Conservation (phyloP, 2,329 filamentous ascomycete species). For the Apiospora pterosperma region DNA sequence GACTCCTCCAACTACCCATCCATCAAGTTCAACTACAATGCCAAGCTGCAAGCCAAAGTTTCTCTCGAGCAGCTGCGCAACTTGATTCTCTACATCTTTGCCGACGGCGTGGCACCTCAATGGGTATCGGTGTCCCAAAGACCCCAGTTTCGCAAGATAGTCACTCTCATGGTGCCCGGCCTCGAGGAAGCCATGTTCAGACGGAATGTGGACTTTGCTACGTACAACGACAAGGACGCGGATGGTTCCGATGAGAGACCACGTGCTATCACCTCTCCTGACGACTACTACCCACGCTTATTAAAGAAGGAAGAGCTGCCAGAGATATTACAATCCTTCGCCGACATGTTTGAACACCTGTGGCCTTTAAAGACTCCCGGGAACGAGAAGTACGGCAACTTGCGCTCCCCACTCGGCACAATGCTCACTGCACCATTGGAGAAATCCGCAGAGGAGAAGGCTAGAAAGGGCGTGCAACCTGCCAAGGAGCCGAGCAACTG, state of each 20-base stretch:
- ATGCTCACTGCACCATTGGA: conserved; percentile 75
- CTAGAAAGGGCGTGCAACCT: conserved; percentile 55
- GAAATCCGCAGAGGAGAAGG: conserved; percentile 66
- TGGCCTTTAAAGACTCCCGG: conserved; percentile 89
- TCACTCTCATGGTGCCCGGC: conserved; percentile 88
- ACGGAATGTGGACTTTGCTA: conserved; percentile 47
- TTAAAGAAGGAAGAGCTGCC: conserved; percentile 51
- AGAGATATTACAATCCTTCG: conserved; percentile 60
- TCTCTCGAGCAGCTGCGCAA: conserved; percentile 61
- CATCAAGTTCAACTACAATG: conserved; percentile 54
- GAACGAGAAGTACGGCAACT: conserved; percentile 73
- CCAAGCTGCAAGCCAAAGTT: conserved; percentile 59
- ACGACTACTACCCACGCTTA: conserved; percentile 57
- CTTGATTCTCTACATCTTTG: conserved; percentile 63
- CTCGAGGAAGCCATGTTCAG: conserved; percentile 89
- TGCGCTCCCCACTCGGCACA: conserved; percentile 83
- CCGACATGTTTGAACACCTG: conserved; percentile 79
- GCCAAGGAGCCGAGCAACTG: conserved; percentile 63
- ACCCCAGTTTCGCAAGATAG: conserved; percentile 70
- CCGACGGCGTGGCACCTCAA: conserved; percentile 61
- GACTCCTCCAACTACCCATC: conserved; percentile 56
- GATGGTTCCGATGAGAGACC: conserved; percentile 27
- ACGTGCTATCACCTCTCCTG: conserved; percentile 42
- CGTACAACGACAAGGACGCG: conserved; percentile 37
- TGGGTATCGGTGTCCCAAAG: conserved; percentile 63